These are phyloP conservation scores for Penicillium sp. DNA, from an alignment of 2,329 filamentous ascomycete species.

Conservation along the genomic window DNA sequence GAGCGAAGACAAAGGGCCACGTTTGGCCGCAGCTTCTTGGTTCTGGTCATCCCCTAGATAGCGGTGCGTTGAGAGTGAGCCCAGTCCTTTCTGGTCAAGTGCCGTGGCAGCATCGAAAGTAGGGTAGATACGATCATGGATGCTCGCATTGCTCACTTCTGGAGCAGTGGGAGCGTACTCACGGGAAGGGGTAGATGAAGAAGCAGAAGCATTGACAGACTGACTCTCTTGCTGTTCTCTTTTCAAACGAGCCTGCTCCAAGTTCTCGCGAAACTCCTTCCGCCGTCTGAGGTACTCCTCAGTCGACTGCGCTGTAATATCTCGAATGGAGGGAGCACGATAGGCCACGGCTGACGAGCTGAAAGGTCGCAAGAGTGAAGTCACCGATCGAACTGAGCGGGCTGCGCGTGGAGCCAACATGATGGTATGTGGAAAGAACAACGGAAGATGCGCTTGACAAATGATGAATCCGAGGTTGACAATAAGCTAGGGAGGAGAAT, in stretches of 20 bases:
- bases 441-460: background rate
- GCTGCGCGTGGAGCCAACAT: constrained; percentile 50
- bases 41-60: constrained; percentile 56
- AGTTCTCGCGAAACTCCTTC: constrained; percentile 78
- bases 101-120: constrained; percentile 41
- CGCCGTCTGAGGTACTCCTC: constrained; percentile 78
- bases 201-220: constrained; percentile 52
- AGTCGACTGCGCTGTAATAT: constrained; percentile 72
- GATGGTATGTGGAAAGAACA: constrained; percentile 13
- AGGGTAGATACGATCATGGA: constrained; percentile 23
- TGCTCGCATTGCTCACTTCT: constrained; percentile 45
- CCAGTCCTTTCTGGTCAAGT: constrained; percentile 49
- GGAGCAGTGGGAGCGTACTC: constrained; percentile 45
- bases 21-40: constrained; percentile 61
- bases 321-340: constrained; percentile 73
- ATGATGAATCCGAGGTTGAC: background rate
- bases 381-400: constrained; percentile 47
- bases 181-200: constrained; percentile 41
- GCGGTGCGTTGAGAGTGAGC: constrained; percentile 57
- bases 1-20: constrained; percentile 74
- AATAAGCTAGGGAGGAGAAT: constrained; percentile 9
- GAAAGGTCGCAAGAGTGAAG: constrained; percentile 56
- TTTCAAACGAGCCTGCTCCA: constrained; percentile 70
- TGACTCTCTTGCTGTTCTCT: constrained; percentile 83
- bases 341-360: constrained; percentile 51